Conservation (phyloP, 371 early-diverging fungal species). For the Fennellomyces sp. region DNA sequence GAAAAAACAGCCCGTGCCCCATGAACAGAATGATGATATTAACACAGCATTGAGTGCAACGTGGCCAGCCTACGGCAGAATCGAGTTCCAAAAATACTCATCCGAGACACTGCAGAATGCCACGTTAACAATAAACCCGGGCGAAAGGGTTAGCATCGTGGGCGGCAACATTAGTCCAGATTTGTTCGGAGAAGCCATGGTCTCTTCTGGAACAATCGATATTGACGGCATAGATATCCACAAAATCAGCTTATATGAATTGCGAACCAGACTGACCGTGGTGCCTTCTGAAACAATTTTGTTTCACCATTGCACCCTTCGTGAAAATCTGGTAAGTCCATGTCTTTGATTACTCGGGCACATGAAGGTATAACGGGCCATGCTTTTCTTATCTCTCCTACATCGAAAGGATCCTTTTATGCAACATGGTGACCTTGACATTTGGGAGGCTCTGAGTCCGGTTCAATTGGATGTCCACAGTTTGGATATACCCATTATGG, state of each 20-base stretch:
- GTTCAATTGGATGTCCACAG: slow-evolving; percentile 69
- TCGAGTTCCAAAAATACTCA: slow-evolving; percentile 68
- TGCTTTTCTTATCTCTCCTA: not conserved
- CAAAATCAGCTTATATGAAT: slow-evolving; percentile 72
- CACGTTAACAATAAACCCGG: not conserved
- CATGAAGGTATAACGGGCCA: not conserved
- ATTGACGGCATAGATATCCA: slow-evolving; percentile 89
- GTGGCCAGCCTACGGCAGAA: slow-evolving; percentile 65
- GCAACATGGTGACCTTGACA: slow-evolving; percentile 65
- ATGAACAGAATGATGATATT: not conserved
- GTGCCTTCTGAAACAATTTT: slow-evolving; percentile 94
- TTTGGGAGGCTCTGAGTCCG: slow-evolving; percentile 86
- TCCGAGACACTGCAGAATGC: slow-evolving; percentile 15
- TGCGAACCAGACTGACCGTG: slow-evolving; percentile 77
- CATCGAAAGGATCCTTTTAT: slow-evolving; percentile 72
- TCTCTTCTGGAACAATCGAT: slow-evolving; percentile 62
- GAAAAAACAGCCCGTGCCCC: not conserved
- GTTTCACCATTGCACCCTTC: slow-evolving; percentile 81
- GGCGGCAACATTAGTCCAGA: not conserved
- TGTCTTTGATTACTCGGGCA: not conserved
- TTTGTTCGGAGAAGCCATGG: slow-evolving; percentile 29
- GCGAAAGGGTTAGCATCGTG: not conserved
- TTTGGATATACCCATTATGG: slow-evolving; percentile 71
- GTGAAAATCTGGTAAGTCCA: slow-evolving; percentile 51
- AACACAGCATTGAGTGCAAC: slow-evolving; percentile 66